Conservation (phyloP, 2,329 filamentous ascomycete genomes). For the Ascochyta koolunga region DNA sequence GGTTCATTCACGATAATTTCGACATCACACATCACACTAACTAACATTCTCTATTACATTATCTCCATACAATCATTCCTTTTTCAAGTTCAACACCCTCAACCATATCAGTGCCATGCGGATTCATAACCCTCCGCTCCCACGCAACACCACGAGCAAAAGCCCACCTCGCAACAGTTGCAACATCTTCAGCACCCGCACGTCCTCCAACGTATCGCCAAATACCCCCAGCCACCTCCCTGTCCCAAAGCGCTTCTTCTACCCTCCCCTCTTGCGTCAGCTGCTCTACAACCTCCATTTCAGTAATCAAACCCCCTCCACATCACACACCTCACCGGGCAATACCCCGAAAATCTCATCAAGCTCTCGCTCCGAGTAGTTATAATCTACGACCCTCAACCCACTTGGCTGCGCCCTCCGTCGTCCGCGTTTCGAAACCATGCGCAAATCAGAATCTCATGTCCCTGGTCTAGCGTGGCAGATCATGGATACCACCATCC, state of each 20-base stretch:
- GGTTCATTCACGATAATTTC: not conserved
- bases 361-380: not conserved
- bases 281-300: not conserved
- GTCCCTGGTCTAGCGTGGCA: not conserved
- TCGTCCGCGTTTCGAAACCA: not conserved
- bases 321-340: not conserved
- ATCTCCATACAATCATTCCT: not conserved
- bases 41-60: not conserved
- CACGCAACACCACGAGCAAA: not conserved
- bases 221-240: not conserved
- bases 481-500: not conserved
- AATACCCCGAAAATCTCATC: not conserved
- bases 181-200: not conserved
- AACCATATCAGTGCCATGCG: not conserved
- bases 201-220: not conserved
- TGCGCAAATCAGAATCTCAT: not conserved
- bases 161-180: not conserved
- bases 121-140: not conserved
- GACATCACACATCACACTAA: not conserved
- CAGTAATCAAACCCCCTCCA: not conserved
- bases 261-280: not conserved
- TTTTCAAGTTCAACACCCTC: not conserved
- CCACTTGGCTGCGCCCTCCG: not conserved
- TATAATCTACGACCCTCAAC: not conserved
- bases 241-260: not conserved